These are phyloP conservation scores for Populus deltoides DNA, from an alignment of 345 rosid species.

Conservation along the genomic window DNA sequence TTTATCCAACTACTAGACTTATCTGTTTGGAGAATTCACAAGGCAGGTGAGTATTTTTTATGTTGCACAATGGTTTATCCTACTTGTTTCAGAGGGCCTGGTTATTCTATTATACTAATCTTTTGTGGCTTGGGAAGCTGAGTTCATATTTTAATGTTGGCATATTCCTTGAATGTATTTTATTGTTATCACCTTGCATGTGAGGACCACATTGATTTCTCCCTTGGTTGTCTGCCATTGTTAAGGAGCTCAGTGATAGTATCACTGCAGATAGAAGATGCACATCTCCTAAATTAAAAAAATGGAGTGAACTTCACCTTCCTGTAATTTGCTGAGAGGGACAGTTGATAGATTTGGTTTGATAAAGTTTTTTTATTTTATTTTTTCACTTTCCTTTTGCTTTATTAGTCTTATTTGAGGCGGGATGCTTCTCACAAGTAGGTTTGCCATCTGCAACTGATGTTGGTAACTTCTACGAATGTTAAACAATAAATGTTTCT, in stretches of 20 bases:
- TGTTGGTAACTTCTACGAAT: neutral
- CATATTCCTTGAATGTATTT: neutral
- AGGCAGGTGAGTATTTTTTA: slow-evolving; percentile 62
- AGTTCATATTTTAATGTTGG: neutral
- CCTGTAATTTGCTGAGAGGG: neutral
- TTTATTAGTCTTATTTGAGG: neutral
- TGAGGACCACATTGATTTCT: neutral
- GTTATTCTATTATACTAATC: neutral
- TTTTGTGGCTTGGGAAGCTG: neutral
- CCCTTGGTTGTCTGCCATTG: neutral
- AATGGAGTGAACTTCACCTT: neutral
- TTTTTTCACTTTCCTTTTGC: neutral
- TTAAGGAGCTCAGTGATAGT: neutral
- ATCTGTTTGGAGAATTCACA: slow-evolving; percentile 92
- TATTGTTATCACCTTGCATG: neutral
- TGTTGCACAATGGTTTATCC: neutral
- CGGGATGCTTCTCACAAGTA: neutral
- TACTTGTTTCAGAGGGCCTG: neutral
- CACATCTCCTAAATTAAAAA: neutral
- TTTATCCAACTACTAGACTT: slow-evolving; percentile 79
- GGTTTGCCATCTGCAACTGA: neutral
- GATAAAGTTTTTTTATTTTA: neutral
- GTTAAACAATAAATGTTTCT: neutral
- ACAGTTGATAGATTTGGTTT: neutral
- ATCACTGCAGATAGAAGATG: neutral